Conservation (phyloP, 768 basidiomycete genomes). For the Mycena maculata region DNA sequence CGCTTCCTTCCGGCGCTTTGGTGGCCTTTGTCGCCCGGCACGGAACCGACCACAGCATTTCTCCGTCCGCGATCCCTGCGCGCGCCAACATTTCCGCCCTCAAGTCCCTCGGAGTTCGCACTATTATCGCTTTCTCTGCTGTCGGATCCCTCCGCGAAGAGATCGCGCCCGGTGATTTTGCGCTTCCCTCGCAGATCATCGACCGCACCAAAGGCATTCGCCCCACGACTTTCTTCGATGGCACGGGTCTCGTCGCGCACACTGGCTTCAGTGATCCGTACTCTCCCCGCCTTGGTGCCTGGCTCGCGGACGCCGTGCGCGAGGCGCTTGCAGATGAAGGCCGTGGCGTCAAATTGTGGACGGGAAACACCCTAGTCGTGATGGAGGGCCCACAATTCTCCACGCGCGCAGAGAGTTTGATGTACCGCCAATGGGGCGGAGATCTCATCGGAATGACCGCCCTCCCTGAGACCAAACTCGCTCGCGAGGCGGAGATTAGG, state of each 20-base stretch:
- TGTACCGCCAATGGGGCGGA: slow-evolving; percentile 94
- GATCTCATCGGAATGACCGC: slow-evolving; percentile 98
- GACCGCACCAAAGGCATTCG: slow-evolving; percentile 96
- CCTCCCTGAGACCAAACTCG: slow-evolving; percentile 96
- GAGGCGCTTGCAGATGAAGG: slow-evolving; percentile 72
- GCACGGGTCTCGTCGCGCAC: slow-evolving; percentile 86
- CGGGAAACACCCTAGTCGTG: slow-evolving; percentile 87
- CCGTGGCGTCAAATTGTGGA: slow-evolving; percentile 75
- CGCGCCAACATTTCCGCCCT: slow-evolving; percentile 97
- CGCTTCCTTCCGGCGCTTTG: slow-evolving; percentile 82
- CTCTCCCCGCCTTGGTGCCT: slow-evolving; percentile 67
- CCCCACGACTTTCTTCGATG: slow-evolving; percentile 90
- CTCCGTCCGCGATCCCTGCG: slow-evolving; percentile 83
- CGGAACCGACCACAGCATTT: slow-evolving; percentile 81
- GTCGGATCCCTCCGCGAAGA: slow-evolving; percentile 96
- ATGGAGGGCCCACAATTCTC: slow-evolving; percentile 99
- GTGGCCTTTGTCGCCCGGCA: slow-evolving; percentile 95
- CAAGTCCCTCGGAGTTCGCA: slow-evolving; percentile 90
- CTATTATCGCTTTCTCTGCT: slow-evolving; percentile 93
- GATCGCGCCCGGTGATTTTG: slow-evolving; percentile 89
- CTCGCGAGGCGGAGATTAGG: slow-evolving; percentile 95
- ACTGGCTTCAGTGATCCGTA: slow-evolving; percentile 96
- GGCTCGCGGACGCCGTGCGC: slow-evolving; percentile 74
- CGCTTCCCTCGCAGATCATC: slow-evolving; percentile 92
- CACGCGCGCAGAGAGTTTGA: slow-evolving; percentile 94